Base-by-base conservation (phyloP, 257 asterid species). In the Craterostigma plantagineum region DNA sequence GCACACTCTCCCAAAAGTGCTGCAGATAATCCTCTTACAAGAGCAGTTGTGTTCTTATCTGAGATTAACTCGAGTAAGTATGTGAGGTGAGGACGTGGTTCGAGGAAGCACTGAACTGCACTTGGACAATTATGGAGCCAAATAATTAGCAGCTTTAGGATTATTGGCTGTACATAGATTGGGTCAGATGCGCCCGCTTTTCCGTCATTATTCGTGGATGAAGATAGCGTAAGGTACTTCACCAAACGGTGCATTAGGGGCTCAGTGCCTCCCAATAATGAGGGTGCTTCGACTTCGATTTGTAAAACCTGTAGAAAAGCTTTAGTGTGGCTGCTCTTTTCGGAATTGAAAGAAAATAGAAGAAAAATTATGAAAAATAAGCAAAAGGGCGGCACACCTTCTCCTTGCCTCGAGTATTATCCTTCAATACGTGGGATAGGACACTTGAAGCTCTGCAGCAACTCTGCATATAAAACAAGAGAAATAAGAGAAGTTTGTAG, bases 381-480 rank as follows among this genome's bases (percentile, higher is more conserved):
- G 15, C 18, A 14, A 41, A 41, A 41, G 2, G 16, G 23, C n/a
- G 30, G 14, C 53, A 49, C 70, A 87, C 98, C 93, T 52, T 76
- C 65, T 82, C 95, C 76, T 82, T 82, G 85, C 98, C 76, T 39
- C 61, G 81, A 44, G 43, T 50, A 51, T 82, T 87, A 53, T 80
- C 93, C 68, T 72, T 74, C 67, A 82, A 64, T 47, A 87, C 61
- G 69, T 79, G 91, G 35, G 92, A 76, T 53, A 87, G 79, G 61
- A 87, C 74, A 35, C 91, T 77, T 40, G 95, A 93, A 58, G 98
- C 98, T 72, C 98, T 73, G 68, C 92, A 76, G 70, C 93, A 82
- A 37, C 82, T 74, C 98, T 87, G 86, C 71, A 58, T 46, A 46
- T 64, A 35, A 60, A 43, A 48, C 53, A 13, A 42, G 27, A 43